Conservation (phyloP, 164 flowering plant species). For the Sedum album region DNA sequence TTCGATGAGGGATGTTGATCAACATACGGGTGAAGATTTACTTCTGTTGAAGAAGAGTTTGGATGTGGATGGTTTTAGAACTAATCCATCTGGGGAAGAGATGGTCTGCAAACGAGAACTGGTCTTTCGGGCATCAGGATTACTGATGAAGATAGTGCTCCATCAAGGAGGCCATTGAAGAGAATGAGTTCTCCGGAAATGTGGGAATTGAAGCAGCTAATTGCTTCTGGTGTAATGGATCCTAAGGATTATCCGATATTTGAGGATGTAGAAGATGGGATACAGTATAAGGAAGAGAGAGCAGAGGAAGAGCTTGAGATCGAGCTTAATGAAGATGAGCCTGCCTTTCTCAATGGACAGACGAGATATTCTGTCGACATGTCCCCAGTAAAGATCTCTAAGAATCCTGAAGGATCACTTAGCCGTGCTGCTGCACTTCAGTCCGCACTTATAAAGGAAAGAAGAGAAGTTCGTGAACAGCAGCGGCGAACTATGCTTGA, state of each 20-base stretch:
- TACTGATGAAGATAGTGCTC: slow-evolving; percentile 48
- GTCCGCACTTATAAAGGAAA: slow-evolving; percentile 87
- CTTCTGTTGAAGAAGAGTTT: slow-evolving; percentile 63
- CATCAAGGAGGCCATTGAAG: slow-evolving; percentile 74
- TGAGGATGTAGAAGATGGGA: slow-evolving; percentile 65
- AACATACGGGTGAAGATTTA: slow-evolving; percentile 69
- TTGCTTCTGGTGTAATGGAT: slow-evolving; percentile 77
- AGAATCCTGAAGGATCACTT: slow-evolving; percentile 90
- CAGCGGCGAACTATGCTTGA: slow-evolving; percentile 93
- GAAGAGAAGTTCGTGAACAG: slow-evolving; percentile 89
- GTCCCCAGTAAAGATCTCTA: slow-evolving; percentile 97
- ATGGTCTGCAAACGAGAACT: slow-evolving; percentile 35
- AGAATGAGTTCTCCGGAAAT: slow-evolving; percentile 90
- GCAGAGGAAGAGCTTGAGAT: slow-evolving; percentile 95
- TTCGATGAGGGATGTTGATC: slow-evolving; percentile 95
- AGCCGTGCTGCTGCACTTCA: slow-evolving; percentile 94
- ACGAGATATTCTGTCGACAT: slow-evolving; percentile 72
- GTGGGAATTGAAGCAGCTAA: slow-evolving; percentile 89
- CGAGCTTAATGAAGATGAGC: slow-evolving; percentile 91
- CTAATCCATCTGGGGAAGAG: slow-evolving; percentile 47
- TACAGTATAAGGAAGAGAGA: slow-evolving; percentile 34
- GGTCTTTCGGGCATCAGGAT: slow-evolving; percentile 58
- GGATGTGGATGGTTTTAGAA: slow-evolving; percentile 44
- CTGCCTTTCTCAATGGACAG: slow-evolving; percentile 81
- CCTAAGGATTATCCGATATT: slow-evolving; percentile 62